A percentile compares a stretch with the other conserved stretches of the same genome.
Conservation (phyloP, 352 stramenopile species). For the Phytophthora pluvialis region DNA sequence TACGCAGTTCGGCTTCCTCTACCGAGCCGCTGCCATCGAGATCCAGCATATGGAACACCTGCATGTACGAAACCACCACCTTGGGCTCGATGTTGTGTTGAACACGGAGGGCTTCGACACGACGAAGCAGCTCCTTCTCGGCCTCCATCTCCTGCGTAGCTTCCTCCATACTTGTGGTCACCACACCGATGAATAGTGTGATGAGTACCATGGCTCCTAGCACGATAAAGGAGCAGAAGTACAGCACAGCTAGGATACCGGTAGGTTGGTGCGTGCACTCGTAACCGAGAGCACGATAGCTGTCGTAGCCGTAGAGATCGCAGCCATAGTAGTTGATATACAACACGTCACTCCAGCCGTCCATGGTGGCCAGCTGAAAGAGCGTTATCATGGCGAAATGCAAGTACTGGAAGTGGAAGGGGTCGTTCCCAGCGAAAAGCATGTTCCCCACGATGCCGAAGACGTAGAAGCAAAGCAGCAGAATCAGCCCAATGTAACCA, state of each 20-base stretch:
- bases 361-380: slow-evolving; percentile 89
- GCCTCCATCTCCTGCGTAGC: slow-evolving; percentile 87
- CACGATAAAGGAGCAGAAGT: slow-evolving; percentile 88
- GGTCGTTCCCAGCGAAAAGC: slow-evolving; percentile 88
- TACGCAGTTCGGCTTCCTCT: slow-evolving; percentile 84
- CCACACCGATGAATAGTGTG: slow-evolving; percentile 92
- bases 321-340: slow-evolving; percentile 94
- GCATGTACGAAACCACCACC: slow-evolving; percentile 75
- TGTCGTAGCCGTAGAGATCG: slow-evolving; percentile 82
- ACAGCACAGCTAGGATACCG: slow-evolving; percentile 61
- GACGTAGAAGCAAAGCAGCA: slow-evolving; percentile 92
- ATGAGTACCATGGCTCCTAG: slow-evolving; percentile 90
- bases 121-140: slow-evolving; percentile 68
- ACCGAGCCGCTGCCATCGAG: slow-evolving; percentile 84
- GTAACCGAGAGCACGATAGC: slow-evolving; percentile 59
- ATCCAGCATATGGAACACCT: slow-evolving; percentile 85
- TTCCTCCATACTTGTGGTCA: slow-evolving; percentile 92
- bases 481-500: slow-evolving; percentile 90
- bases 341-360: slow-evolving; percentile 91
- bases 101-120: slow-evolving; percentile 65
- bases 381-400: slow-evolving; percentile 90
- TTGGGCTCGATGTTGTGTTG: slow-evolving; percentile 57
- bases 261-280: slow-evolving; percentile 54
- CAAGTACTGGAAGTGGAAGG: slow-evolving; percentile 89
- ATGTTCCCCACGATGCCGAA: slow-evolving; percentile 93